A percentile compares a stretch with the other conserved stretches of the same genome.
Evolutionary conservation across 2,329 filamentous ascomycete species (phyloP).

Genomic region (Proliferodiscus dingleyae): DNA sequence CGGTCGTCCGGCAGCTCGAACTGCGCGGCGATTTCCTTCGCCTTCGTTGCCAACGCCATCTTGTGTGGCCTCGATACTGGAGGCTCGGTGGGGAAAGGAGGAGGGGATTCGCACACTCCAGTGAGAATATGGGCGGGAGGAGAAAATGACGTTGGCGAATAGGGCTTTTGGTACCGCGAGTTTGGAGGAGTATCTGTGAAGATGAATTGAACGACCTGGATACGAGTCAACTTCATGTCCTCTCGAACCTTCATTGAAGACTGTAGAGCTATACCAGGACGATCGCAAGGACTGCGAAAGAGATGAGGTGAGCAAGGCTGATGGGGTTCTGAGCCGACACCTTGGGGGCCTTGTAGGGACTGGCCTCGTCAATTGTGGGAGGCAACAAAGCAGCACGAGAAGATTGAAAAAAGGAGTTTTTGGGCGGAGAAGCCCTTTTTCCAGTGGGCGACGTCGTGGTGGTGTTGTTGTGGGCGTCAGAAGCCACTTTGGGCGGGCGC

Average conservation of each 20-base stretch:
- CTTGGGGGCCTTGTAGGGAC: slow-evolving; percentile 18
- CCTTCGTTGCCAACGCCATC: slow-evolving; percentile 65
- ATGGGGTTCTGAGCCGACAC: slow-evolving; percentile 24
- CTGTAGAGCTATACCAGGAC: slow-evolving; percentile 27
- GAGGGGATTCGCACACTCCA: slow-evolving; percentile 50
- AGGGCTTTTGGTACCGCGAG: slow-evolving; percentile 32
- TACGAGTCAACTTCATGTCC: slow-evolving; percentile 8
- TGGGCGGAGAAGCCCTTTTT: slow-evolving; percentile 25
- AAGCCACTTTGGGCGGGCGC: slow-evolving; percentile 28
- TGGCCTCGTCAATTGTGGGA: slow-evolving; percentile 15
- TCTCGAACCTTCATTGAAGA: slow-evolving; percentile 3
- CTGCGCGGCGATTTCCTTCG: slow-evolving; percentile 72
- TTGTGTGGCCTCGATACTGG: slow-evolving; percentile 51
- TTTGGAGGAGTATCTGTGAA: slow-evolving; percentile 34
- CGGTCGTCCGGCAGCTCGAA: slow-evolving; percentile 80
- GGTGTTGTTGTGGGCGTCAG: slow-evolving; percentile 17
- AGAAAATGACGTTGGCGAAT: slow-evolving; percentile 34
- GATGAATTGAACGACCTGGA: slow-evolving; percentile 50
- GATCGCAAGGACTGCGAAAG: slow-evolving; percentile 27
- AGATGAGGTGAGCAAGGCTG: slow-evolving; percentile 30
- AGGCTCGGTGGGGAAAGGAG: slow-evolving; percentile 48
- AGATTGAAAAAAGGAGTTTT: slow-evolving; percentile 8
- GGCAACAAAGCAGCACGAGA: slow-evolving; percentile 3
- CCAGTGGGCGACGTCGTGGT: slow-evolving; percentile 25
- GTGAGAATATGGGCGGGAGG: slow-evolving; percentile 40